Evolutionary conservation across 805 yeast species (phyloP).

Genomic region (Zygosaccharomyces bailii): DNA sequence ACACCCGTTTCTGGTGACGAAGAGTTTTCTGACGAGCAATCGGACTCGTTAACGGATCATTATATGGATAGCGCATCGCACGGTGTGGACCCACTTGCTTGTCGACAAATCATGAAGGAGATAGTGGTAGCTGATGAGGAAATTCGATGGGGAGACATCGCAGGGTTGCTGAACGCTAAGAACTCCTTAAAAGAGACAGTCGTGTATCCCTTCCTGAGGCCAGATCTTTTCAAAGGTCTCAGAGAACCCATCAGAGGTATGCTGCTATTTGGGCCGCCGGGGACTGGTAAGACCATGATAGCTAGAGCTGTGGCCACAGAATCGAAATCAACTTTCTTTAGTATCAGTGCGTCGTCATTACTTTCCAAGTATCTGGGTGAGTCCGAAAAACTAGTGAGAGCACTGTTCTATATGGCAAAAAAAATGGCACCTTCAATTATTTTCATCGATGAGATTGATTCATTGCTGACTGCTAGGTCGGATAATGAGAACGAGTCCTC

Average conservation of each 20-base stretch:
- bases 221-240: conserved; percentile 86
- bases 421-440: conserved; percentile 90
- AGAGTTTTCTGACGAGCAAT: not conserved
- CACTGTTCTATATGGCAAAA: conserved; percentile 80
- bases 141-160: conserved; percentile 94
- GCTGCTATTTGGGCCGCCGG: conserved; percentile 96
- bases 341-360: conserved; percentile 86
- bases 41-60: not conserved
- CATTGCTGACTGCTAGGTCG: conserved; percentile 76
- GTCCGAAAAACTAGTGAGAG: conserved; percentile 87
- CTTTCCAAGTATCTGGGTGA: conserved; percentile 82
- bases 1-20: conserved; percentile 1
- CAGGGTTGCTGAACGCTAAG: conserved; percentile 87
- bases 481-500: conserved; percentile 83
- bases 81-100: conserved; percentile 79
- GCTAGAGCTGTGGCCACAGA: conserved; percentile 98
- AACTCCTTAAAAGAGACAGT: conserved; percentile 89
- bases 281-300: conserved; percentile 97
- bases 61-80: conserved; percentile 15
- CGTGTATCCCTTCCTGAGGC: conserved; percentile 92
- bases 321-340: conserved; percentile 87
- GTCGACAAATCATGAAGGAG: conserved; percentile 82
- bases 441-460: conserved; percentile 94
- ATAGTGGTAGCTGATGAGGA: conserved; percentile 89
- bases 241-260: conserved; percentile 96